Evolutionary conservation across 192 early-diverging fungal genomes (phyloP).

Genomic region (Coemansia sp.): DNA sequence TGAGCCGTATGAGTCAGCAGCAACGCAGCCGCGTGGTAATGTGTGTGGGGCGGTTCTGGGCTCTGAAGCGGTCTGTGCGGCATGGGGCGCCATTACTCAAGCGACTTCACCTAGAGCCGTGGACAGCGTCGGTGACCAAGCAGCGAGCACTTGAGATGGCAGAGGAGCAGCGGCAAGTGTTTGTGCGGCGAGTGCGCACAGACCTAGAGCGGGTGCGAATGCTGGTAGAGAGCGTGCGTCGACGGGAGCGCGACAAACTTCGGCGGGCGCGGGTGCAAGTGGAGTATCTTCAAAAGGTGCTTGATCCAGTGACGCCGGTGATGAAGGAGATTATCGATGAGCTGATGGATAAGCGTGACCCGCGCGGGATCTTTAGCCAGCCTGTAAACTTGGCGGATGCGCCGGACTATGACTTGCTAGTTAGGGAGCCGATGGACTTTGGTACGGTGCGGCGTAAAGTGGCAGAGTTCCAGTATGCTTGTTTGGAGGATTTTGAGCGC

Average conservation of each 20-base stretch:
- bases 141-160: constrained; percentile 76
- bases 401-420: constrained; percentile 72
- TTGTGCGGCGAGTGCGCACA: constrained; percentile 62
- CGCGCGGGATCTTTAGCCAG: constrained; percentile 61
- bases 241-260: constrained; percentile 72
- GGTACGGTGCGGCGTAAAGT: constrained; percentile 61
- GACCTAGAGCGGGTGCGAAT: constrained; percentile 88
- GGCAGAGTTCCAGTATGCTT: constrained; percentile 54
- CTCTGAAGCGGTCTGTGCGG: constrained; percentile 84
- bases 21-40: constrained; percentile 13
- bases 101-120: constrained; percentile 93
- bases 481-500: constrained; percentile 57
- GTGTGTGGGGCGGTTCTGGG: constrained; percentile 86
- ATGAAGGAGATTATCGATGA: constrained; percentile 64
- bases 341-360: constrained; percentile 68
- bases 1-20: constrained; percentile 3
- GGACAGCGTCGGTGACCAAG: constrained; percentile 81
- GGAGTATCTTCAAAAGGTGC: constrained; percentile 61
- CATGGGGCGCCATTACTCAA: constrained; percentile 93
- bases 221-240: constrained; percentile 71
- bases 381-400: constrained; percentile 67
- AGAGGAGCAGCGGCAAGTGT: constrained; percentile 63
- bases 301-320: constrained; percentile 71
- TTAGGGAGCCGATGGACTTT: constrained; percentile 79
- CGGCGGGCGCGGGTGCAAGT: constrained; percentile 57